phyloP scores from a whole-genome alignment of 495 filamentous ascomycete genomes.

The Acidiella bohemica region DNA sequence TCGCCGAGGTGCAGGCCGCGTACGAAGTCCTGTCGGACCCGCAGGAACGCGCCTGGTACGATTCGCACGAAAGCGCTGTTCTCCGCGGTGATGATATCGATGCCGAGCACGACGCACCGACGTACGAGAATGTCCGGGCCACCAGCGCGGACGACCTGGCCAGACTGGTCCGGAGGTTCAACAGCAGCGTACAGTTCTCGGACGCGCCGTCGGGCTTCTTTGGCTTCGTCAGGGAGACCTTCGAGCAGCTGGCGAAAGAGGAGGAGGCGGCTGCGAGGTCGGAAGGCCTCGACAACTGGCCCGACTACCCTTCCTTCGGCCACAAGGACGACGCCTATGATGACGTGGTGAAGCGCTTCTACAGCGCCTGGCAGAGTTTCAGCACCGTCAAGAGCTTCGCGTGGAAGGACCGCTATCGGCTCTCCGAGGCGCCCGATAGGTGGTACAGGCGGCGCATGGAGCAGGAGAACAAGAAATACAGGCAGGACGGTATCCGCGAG shows the following conservation, averaged over 20 bases:
- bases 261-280: constrained; percentile 60
- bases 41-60: constrained; percentile 95
- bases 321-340: constrained; percentile 52
- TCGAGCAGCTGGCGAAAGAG: constrained; percentile 67
- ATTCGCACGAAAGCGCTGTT: constrained; percentile 79
- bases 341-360: constrained; percentile 63
- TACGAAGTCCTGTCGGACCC: constrained; percentile 92
- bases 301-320: constrained; percentile 73
- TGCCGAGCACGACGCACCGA: constrained; percentile 29
- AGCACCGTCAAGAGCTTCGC: constrained; percentile 72
- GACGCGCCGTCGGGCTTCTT: constrained; percentile 74
- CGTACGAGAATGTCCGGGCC: constrained; percentile 48
- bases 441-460: constrained; percentile 75
- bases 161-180: constrained; percentile 60
- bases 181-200: constrained; percentile 58
- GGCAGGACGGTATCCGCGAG: constrained; percentile 69
- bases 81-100: constrained; percentile 45
- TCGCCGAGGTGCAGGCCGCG: constrained; percentile 82
- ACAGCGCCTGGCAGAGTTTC: constrained; percentile 68
- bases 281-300: constrained; percentile 42
- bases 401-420: constrained; percentile 74
- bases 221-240: constrained; percentile 55
- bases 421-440: constrained; percentile 77
- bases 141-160: constrained; percentile 69
- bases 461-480: constrained; percentile 80